These are phyloP conservation scores for Anthracocystis setariae DNA, from an alignment of 1,284 basidiomycete genomes.

Conservation along the genomic window DNA sequence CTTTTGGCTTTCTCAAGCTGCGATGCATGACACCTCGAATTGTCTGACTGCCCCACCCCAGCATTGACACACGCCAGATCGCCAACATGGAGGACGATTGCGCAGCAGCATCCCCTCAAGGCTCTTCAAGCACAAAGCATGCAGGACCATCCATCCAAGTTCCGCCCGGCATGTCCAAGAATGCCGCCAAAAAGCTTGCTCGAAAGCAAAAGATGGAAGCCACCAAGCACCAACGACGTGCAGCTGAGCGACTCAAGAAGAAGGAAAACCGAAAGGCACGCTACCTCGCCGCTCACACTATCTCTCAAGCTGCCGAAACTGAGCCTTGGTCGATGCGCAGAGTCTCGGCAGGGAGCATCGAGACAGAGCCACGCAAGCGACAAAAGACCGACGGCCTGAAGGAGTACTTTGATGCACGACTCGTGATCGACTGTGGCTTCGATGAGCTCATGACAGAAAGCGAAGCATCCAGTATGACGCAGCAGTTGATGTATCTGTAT, in stretches of 20 bases:
- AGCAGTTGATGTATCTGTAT: constrained; percentile 89
- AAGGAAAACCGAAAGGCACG: constrained; percentile 71
- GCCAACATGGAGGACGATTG: constrained; percentile 5
- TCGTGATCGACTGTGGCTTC: constrained; percentile 91
- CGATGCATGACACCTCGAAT: background rate
- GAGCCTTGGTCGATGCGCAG: constrained; percentile 62
- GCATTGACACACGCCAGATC: background rate
- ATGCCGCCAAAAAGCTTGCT: constrained; percentile 80
- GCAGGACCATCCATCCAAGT: constrained; percentile 27
- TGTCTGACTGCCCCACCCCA: background rate
- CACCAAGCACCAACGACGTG: constrained; percentile 79
- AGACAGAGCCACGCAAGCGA: constrained; percentile 34
- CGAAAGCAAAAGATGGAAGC: constrained; percentile 76
- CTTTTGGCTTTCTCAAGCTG: constrained; percentile 8
- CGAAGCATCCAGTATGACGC: constrained; percentile 87
- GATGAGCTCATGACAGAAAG: constrained; percentile 94
- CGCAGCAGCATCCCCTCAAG: background rate
- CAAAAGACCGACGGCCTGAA: constrained; percentile 40
- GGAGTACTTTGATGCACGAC: constrained; percentile 72
- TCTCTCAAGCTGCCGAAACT: background rate
- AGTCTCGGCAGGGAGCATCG: constrained; percentile 48
- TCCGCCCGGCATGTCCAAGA: constrained; percentile 74
- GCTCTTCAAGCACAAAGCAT: constrained; percentile 4
- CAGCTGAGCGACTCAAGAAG: constrained; percentile 73
- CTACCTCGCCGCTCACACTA: constrained; percentile 14